Evolutionary conservation across 2,329 filamentous ascomycete species (phyloP).

Genomic region (Talaromyces sp.): DNA sequence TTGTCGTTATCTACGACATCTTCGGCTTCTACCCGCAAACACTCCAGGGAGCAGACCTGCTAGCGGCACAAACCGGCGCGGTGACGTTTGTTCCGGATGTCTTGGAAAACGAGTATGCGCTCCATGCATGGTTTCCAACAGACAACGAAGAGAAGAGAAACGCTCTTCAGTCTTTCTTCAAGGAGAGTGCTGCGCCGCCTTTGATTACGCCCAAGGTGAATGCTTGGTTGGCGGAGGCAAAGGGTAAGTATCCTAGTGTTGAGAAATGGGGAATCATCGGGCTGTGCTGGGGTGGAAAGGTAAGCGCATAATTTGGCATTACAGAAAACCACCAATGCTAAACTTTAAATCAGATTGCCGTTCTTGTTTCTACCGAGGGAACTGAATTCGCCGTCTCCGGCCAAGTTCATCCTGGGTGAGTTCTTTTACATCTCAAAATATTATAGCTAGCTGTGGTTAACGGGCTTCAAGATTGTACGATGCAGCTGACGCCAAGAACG

Average conservation of each 20-base stretch:
- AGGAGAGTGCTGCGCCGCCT: conserved; percentile 34
- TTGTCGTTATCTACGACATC: conserved; percentile 63
- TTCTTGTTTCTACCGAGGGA: conserved; percentile 45
- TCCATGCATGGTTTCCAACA: conserved; percentile 55
- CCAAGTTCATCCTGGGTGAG: conserved; percentile 36
- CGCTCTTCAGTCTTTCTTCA: conserved; percentile 57
- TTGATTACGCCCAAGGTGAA: conserved; percentile 32
- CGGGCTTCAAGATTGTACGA: conserved; percentile 39
- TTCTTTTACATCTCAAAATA: neutral
- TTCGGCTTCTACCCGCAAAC: conserved; percentile 65
- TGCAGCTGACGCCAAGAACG: conserved; percentile 55
- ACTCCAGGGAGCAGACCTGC: conserved; percentile 62
- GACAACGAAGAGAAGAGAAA: conserved; percentile 62
- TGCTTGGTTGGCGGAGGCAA: conserved; percentile 43
- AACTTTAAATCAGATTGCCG: conserved; percentile 31
- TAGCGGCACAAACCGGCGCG: conserved; percentile 37
- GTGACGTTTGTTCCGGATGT: conserved; percentile 43
- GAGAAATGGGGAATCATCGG: conserved; percentile 60
- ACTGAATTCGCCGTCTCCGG: conserved; percentile 51
- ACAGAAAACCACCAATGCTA: conserved; percentile 24
- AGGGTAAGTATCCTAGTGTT: conserved; percentile 53
- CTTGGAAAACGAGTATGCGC: conserved; percentile 44
- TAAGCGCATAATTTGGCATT: conserved; percentile 35
- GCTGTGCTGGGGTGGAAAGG: conserved; percentile 71
- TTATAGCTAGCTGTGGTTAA: neutral